phyloP scores from a whole-genome alignment of 2,329 filamentous ascomycete genomes.

The Fusarium liriodendri region DNA sequence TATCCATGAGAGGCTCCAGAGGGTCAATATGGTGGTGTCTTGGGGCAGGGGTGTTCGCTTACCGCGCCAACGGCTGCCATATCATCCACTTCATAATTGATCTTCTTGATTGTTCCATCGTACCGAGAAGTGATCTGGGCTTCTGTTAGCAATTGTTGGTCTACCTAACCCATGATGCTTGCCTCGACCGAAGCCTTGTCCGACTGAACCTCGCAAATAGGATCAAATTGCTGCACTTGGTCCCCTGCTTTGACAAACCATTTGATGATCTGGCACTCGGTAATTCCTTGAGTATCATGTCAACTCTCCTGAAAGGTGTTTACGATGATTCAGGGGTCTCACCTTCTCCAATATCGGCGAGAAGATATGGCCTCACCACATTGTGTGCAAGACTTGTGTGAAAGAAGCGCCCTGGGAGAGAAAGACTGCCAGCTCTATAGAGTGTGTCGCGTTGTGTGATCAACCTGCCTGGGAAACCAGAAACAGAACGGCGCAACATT shows the following conservation, averaged over 20 bases:
- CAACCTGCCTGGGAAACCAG: background rate
- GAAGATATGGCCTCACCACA: constrained; percentile 8
- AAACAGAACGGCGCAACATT: background rate
- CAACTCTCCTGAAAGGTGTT: background rate
- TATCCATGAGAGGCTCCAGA: constrained; percentile 9
- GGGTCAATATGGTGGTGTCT: background rate
- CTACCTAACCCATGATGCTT: background rate
- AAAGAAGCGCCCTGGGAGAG: background rate
- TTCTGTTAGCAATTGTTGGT: background rate
- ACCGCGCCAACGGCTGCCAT: constrained; percentile 12
- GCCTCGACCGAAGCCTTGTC: constrained; percentile 27
- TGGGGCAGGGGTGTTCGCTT: background rate
- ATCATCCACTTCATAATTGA: constrained; percentile 13
- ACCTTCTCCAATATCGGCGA: constrained; percentile 28
- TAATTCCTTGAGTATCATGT: constrained; percentile 6
- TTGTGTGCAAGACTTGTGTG: background rate
- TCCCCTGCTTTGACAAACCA: constrained; percentile 20
- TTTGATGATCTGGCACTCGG: constrained; percentile 17
- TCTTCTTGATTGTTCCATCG: background rate
- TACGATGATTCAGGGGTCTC: background rate
- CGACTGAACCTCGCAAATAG: constrained; percentile 26
- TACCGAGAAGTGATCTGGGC: constrained; percentile 21
- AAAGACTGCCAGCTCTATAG: background rate
- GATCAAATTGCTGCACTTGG: constrained; percentile 13
- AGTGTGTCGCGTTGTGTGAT: background rate